Percentiles rank a stretch among this genome's conserved stretches.
Evolutionary conservation across 441 rosid genomes (phyloP).

Genomic region (Cnidoscolus chayamansa): DNA sequence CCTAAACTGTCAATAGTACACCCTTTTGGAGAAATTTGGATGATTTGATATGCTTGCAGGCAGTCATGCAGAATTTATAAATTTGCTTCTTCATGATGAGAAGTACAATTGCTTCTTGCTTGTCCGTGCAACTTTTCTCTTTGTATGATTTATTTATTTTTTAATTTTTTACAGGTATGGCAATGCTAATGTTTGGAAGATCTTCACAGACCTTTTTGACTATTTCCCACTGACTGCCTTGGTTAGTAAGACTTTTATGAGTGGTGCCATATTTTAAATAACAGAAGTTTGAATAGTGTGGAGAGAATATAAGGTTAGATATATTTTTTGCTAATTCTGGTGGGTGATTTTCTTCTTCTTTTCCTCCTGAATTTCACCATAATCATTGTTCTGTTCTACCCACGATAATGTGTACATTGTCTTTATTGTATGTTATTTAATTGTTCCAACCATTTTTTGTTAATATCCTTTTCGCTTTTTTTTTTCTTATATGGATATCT

Average conservation of each 20-base stretch:
- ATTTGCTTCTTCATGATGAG: neutral
- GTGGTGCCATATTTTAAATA: constrained; percentile 10
- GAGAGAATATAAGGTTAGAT: constrained; percentile 14
- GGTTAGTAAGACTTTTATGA: constrained; percentile 50
- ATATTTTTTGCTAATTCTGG: neutral
- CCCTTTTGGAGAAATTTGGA: neutral
- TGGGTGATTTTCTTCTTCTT: neutral
- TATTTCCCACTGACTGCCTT: constrained; percentile 92
- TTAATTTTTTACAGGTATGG: constrained; percentile 61
- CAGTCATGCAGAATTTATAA: neutral
- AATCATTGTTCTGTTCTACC: neutral
- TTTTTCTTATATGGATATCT: neutral
- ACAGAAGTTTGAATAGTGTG: constrained; percentile 12
- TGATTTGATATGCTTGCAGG: constrained; percentile 1
- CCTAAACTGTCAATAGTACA: neutral
- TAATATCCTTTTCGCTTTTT: neutral
- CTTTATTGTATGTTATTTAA: neutral
- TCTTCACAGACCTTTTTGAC: constrained; percentile 88
- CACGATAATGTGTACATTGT: neutral
- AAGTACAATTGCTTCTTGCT: constrained; percentile 8
- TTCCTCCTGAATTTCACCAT: neutral
- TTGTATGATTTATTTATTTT: constrained; percentile 4
- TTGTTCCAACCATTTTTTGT: neutral
- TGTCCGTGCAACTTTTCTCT: constrained; percentile 5
- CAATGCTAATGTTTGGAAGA: constrained; percentile 90